phyloP scores from a whole-genome alignment of 1,139 yeast genomes.

The Yamadazyma triangularis region DNA sequence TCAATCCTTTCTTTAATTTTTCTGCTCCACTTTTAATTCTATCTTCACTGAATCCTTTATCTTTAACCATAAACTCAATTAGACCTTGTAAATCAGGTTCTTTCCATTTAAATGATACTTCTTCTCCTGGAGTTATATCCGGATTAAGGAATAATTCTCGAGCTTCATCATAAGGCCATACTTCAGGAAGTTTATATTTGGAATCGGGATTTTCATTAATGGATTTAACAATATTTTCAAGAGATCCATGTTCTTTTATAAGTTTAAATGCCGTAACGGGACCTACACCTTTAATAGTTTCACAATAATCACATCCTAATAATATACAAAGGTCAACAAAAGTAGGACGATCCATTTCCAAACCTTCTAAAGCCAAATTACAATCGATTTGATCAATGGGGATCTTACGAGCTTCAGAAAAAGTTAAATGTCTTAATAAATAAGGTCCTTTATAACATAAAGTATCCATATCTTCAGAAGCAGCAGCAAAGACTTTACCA shows the following conservation, averaged over 20 bases:
- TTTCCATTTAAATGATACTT: conserved; percentile 68
- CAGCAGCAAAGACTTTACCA: conserved; percentile 94
- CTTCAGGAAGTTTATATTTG: conserved; percentile 83
- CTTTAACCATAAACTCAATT: conserved; percentile 63
- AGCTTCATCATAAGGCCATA: conserved; percentile 92
- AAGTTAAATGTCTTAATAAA: conserved; percentile 82
- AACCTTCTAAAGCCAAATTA: conserved; percentile 64
- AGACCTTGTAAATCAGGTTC: conserved; percentile 78
- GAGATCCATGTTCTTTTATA: conserved; percentile 76
- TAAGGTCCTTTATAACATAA: conserved; percentile 85
- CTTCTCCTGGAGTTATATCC: conserved; percentile 62
- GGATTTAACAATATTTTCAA: conserved; percentile 71
- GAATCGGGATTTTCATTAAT: conserved; percentile 57
- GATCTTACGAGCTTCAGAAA: conserved; percentile 87
- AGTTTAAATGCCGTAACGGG: conserved; percentile 90
- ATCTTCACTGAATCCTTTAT: conserved; percentile 88
- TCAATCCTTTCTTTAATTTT: conserved; percentile 76
- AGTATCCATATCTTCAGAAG: conserved; percentile 99
- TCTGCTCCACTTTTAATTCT: conserved; percentile 85
- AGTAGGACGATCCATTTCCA: conserved; percentile 65
- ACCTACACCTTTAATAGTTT: conserved; percentile 91
- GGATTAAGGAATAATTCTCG: conserved; percentile 78
- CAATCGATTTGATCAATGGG: conserved; percentile 85
- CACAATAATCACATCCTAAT: conserved; percentile 96
- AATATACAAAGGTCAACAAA: conserved; percentile 90